Evolutionary conservation across 331 rosid species (phyloP).

Genomic region (Pyrus hybrid): DNA sequence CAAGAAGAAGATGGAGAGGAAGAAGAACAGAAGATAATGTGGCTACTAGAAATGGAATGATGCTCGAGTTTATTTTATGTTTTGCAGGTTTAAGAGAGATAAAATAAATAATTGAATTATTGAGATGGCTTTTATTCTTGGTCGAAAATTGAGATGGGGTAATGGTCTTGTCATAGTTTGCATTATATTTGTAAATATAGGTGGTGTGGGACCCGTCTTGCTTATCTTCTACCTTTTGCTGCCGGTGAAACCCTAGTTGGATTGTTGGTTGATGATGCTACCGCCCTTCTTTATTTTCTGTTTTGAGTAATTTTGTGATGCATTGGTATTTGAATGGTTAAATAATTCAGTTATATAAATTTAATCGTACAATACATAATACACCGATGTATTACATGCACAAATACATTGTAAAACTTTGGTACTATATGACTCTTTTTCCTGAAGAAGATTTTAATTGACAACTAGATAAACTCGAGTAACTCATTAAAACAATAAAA

Average conservation of each 20-base stretch:
- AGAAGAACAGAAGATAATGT: background rate
- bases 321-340: background rate
- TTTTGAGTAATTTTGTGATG: background rate
- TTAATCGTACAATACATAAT: too few relatives aligned
- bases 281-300: background rate
- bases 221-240: slow-evolving; percentile 35
- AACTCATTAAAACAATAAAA: too few relatives aligned
- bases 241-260: slow-evolving; percentile 29
- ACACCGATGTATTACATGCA: background rate
- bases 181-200: slow-evolving; percentile 6
- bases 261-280: background rate
- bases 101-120: background rate
- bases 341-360: too few relatives aligned
- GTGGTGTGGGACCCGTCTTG: slow-evolving; percentile 25
- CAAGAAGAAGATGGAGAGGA: background rate
- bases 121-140: background rate
- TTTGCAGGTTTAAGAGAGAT: background rate
- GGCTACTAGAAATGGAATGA: background rate
- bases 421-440: too few relatives aligned
- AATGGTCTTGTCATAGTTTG: slow-evolving; percentile 19
- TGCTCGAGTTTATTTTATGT: background rate
- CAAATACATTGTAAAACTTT: too few relatives aligned
- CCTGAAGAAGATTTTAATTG: too few relatives aligned
- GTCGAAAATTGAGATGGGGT: too few relatives aligned
- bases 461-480: too few relatives aligned